Evolutionary conservation across 2,329 filamentous ascomycete species (phyloP), one percentile per base, ranked within the genome.

Genomic region (Calonectria honghensis): DNA sequence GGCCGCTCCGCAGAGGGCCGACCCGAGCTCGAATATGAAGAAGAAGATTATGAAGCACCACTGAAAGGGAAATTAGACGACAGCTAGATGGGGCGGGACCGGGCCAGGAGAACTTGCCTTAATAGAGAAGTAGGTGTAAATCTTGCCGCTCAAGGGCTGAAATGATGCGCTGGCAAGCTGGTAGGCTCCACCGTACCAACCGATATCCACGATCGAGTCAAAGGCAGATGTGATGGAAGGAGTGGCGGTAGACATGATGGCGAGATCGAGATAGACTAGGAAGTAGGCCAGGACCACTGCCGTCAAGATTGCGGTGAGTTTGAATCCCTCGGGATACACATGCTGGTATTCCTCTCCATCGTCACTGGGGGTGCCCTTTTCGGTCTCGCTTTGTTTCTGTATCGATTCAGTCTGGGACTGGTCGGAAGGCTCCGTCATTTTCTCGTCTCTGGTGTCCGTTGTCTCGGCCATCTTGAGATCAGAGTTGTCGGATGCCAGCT

Each of bases 131-230:
- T 61, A 39, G 13, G 64, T 67, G n/a, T 52, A 67, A 3, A 67
- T 18, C 11, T 52, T 67, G n/a, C 64, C 64, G 14, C 31, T 67
- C 7, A 67, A 1, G 13, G 64, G 82, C 11, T 69, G 66, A 31
- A 59, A n/a, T 11, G 52, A 10, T 11, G 51, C 52, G 27, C 82
- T 87, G 29, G 85, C 81, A 51, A 90, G 83, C 39, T 86, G 85
- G 77, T 88, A 89, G 27, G 87, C 87, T 54, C 86, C 86, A 2
- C 85, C 86, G 75, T 91, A 91, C 89, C 90, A 91, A 27, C 89
- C 89, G 9, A 91, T 86, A 76, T 91, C 89, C 14, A 54, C 51
- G 31, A 32, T 32, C 2, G 51, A 54, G 29, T 32, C 51, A 31
- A 54, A 54, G 27, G 51, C 51, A 9, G 51, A 31, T 6, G 51